Evolutionary conservation across 2,329 filamentous ascomycete species (phyloP).

Genomic region (Colletotrichum neosansevieriae): DNA sequence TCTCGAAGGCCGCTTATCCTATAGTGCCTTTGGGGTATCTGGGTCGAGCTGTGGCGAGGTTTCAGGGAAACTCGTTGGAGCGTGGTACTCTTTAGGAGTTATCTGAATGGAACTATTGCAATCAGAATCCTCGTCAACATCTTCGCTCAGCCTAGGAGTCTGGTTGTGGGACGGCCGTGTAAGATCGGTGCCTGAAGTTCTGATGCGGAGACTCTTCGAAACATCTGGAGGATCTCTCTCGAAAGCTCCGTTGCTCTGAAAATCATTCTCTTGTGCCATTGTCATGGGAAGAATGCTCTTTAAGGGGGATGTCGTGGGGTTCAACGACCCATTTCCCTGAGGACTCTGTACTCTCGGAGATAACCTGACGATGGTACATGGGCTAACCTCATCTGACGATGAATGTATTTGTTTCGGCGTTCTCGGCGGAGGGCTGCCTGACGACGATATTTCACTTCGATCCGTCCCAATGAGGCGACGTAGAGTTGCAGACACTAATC

Average conservation of each 20-base stretch:
- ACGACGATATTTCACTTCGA: not conserved
- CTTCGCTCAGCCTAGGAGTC: slow-evolving; percentile 2
- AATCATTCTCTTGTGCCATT: not conserved
- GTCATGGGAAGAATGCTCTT: not conserved
- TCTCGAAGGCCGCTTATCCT: slow-evolving; percentile 16
- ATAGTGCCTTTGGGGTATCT: not conserved
- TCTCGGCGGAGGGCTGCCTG: not conserved
- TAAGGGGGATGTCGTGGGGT: not conserved
- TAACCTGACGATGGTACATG: not conserved
- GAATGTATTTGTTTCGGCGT: not conserved
- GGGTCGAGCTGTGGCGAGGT: not conserved
- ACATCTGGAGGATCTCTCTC: no score
- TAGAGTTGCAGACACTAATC: slow-evolving; percentile 12
- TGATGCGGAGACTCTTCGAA: not conserved
- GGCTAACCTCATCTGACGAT: not conserved
- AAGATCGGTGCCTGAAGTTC: not conserved
- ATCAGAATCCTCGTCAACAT: not conserved
- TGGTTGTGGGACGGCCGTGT: not conserved
- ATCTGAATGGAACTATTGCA: slow-evolving; percentile 19
- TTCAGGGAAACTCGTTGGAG: not conserved
- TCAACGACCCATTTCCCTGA: not conserved
- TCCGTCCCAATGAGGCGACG: slow-evolving; percentile 18
- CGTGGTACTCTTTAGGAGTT: slow-evolving; percentile 31
- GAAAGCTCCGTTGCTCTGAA: not conserved
- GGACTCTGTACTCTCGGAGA: slow-evolving; percentile 1